Evolutionary conservation across 1,284 basidiomycete genomes (phyloP).

Genomic region (Pascua guehoae): DNA sequence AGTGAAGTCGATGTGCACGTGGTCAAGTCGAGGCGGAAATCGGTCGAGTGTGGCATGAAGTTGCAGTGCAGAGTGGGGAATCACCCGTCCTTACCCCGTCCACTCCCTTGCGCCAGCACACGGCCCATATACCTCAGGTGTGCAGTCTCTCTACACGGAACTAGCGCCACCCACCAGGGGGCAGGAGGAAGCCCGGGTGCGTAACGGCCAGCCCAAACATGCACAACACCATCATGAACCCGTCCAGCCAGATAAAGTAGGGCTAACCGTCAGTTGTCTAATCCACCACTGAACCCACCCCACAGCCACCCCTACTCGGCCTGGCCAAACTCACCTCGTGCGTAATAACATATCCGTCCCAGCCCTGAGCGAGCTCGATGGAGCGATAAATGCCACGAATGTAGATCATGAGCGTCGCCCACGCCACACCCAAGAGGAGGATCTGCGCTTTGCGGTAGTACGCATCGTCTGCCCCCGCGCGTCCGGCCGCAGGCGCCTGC

Average conservation of each 20-base stretch:
- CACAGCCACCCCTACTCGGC: not conserved
- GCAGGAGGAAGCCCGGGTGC: conserved; percentile 32
- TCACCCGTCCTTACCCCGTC: too few species aligned
- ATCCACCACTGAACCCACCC: not conserved
- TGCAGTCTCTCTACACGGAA: not conserved
- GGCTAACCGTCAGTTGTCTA: not conserved
- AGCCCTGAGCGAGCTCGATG: conserved; percentile 37
- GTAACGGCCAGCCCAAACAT: conserved; percentile 21
- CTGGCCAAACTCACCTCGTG: conserved; percentile 22
- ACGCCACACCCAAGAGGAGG: conserved; percentile 32
- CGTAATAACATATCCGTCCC: conserved; percentile 25
- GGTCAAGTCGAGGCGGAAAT: too few species aligned
- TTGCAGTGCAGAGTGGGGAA: too few species aligned
- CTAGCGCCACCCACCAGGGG: conserved; percentile 7
- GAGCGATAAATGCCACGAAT: conserved; percentile 42
- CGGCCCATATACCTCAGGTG: too few species aligned
- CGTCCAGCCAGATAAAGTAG: conserved; percentile 36
- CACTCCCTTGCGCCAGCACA: too few species aligned
- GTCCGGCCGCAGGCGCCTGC: too few species aligned
- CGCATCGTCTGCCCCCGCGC: not conserved
- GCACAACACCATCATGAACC: conserved; percentile 33
- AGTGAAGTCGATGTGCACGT: too few species aligned
- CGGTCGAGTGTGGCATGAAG: too few species aligned
- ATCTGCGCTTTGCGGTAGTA: conserved; percentile 9
- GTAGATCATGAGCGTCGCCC: conserved; percentile 40